Conservation (phyloP, 2,329 filamentous ascomycete genomes). For the Sclerotinia sclerotiorum region DNA sequence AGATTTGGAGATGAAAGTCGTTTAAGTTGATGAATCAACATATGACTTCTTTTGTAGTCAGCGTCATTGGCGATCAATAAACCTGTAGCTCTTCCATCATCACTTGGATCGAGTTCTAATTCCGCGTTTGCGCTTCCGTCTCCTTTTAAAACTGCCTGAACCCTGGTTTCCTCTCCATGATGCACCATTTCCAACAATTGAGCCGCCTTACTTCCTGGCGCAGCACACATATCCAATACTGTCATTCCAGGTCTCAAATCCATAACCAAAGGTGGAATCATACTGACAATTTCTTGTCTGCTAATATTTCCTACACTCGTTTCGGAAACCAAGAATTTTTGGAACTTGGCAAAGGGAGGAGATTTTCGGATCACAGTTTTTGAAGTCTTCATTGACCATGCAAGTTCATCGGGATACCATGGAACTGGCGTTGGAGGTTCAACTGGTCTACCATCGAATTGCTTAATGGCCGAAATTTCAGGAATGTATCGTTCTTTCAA, state of each 20-base stretch:
- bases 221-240: slow-evolving; percentile 93
- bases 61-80: slow-evolving; percentile 93
- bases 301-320: slow-evolving; percentile 97
- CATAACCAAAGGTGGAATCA: slow-evolving; percentile 95
- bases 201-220: slow-evolving; percentile 93
- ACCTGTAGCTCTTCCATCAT: slow-evolving; percentile 86
- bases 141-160: slow-evolving; percentile 64
- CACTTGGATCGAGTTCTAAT: slow-evolving; percentile 60
- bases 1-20: slow-evolving; percentile 94
- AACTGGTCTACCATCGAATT: slow-evolving; percentile 78
- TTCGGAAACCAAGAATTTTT: slow-evolving; percentile 97
- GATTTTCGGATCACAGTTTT: slow-evolving; percentile 95
- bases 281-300: slow-evolving; percentile 95
- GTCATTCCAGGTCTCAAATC: slow-evolving; percentile 89
- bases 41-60: slow-evolving; percentile 94
- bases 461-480: slow-evolving; percentile 79
- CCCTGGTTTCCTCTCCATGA: slow-evolving; percentile 83
- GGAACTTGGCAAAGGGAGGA: slow-evolving; percentile 89
- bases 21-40: slow-evolving; percentile 98
- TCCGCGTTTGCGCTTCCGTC: slow-evolving; percentile 41
- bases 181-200: slow-evolving; percentile 96
- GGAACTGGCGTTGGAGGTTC: slow-evolving; percentile 77
- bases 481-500: slow-evolving; percentile 88
- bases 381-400: slow-evolving; percentile 97
- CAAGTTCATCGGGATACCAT: slow-evolving; percentile 94